These are phyloP conservation scores for Camptophora hylomeconis DNA, from an alignment of 2,329 filamentous ascomycete genomes.

Conservation along the genomic window DNA sequence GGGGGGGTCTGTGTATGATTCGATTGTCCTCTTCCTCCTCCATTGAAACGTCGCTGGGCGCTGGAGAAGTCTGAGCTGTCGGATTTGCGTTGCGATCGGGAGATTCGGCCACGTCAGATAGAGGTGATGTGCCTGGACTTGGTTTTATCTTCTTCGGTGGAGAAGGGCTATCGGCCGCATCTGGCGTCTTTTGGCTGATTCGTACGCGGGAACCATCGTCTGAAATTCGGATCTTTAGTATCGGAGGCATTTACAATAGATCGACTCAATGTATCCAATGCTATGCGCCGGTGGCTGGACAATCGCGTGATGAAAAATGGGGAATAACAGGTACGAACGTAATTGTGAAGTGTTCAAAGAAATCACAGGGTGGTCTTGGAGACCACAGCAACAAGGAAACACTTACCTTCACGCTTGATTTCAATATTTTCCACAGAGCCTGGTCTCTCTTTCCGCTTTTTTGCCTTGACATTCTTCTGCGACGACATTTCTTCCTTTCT, in stretches of 20 bases:
- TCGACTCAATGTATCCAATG: too few species aligned
- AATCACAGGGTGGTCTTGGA: slow-evolving; percentile 3
- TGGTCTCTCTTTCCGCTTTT: slow-evolving; percentile 64
- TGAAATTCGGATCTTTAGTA: too few species aligned
- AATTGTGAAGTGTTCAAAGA: not conserved
- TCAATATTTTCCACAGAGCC: slow-evolving; percentile 41
- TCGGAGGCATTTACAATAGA: too few species aligned
- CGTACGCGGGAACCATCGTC: too few species aligned
- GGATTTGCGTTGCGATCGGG: slow-evolving; percentile 27
- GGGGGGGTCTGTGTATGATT: slow-evolving; percentile 46
- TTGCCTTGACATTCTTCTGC: slow-evolving; percentile 51
- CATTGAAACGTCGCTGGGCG: slow-evolving; percentile 50
- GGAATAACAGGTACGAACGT: too few species aligned
- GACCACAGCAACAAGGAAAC: slow-evolving; percentile 3
- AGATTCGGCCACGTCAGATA: slow-evolving; percentile 18
- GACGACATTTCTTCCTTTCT: slow-evolving; percentile 30
- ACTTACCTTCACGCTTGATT: slow-evolving; percentile 42
- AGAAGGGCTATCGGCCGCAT: slow-evolving; percentile 15
- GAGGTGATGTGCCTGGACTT: slow-evolving; percentile 18
- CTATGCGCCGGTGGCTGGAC: too few species aligned
- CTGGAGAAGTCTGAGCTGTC: slow-evolving; percentile 47
- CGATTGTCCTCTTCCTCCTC: slow-evolving; percentile 33
- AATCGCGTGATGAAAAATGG: too few species aligned
- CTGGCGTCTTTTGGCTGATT: too few species aligned
- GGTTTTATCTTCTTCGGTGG: slow-evolving; percentile 18